Conservation (phyloP, 2,329 filamentous ascomycete genomes). For the Trichophyton benhamiae region DNA sequence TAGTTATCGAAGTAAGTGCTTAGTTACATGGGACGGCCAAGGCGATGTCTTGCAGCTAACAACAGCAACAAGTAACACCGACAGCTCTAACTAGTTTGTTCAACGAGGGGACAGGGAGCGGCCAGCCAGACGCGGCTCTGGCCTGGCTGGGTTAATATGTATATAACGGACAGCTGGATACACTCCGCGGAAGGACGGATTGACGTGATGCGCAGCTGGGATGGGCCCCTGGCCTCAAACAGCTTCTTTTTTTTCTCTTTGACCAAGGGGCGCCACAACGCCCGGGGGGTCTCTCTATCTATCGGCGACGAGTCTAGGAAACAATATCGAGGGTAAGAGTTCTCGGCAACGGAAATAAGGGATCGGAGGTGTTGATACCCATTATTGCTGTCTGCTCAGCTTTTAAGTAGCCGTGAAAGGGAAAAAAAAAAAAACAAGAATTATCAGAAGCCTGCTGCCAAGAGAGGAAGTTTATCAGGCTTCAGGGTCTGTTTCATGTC, state of each 20-base stretch:
- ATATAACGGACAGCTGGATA: background rate
- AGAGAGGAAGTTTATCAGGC: background rate
- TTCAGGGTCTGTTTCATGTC: background rate
- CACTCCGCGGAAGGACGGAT: background rate
- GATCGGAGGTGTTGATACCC: no score
- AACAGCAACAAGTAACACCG: no score
- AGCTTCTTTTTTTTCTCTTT: background rate
- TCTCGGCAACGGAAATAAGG: no score
- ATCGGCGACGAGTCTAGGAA: no score
- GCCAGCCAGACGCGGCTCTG: background rate
- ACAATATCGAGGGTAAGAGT: no score
- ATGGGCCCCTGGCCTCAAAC: background rate
- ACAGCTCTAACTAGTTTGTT: no score
- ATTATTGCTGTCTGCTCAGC: no score
- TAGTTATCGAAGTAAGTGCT: no score
- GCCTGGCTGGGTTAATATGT: background rate
- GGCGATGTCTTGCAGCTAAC: no score
- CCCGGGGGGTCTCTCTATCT: background rate
- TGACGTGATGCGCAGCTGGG: background rate
- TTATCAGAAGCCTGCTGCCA: background rate
- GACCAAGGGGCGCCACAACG: background rate
- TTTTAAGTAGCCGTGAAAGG: no score
- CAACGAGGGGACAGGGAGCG: background rate
- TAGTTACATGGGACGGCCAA: no score
- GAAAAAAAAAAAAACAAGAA: no score